phyloP scores from a whole-genome alignment of 164 flowering plant species.

The Vitis amurensis region DNA sequence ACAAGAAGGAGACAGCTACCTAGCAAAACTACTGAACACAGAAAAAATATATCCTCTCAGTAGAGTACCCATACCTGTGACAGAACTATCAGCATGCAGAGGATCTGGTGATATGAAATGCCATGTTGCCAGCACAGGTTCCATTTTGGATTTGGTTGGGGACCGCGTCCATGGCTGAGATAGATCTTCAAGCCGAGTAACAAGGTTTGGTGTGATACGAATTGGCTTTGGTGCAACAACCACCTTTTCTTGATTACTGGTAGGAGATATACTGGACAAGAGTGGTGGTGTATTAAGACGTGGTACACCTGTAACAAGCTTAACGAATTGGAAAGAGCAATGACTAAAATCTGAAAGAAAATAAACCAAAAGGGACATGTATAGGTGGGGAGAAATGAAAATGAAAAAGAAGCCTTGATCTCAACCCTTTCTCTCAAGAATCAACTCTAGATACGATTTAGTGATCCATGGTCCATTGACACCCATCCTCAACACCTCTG shows the following conservation, averaged over 20 bases:
- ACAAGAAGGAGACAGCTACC: not conserved
- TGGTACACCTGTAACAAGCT: slow-evolving; percentile 72
- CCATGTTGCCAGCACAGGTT: slow-evolving; percentile 88
- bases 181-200: slow-evolving; percentile 70
- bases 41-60: slow-evolving; percentile 2
- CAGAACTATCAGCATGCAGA: slow-evolving; percentile 38
- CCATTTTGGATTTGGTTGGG: slow-evolving; percentile 92
- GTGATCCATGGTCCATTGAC: slow-evolving; percentile 94
- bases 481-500: slow-evolving; percentile 73
- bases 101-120: slow-evolving; percentile 63
- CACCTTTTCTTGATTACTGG: slow-evolving; percentile 49
- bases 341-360: slow-evolving; percentile 13
- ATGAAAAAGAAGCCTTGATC: slow-evolving; percentile 2
- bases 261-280: slow-evolving; percentile 38
- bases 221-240: slow-evolving; percentile 81
- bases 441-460: slow-evolving; percentile 93
- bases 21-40: not conserved
- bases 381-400: not conserved
- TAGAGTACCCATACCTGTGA: slow-evolving; percentile 34
- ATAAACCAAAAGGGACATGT: not conserved
- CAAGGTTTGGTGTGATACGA: slow-evolving; percentile 65
- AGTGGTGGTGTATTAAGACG: slow-evolving; percentile 95
- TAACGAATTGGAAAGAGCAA: slow-evolving; percentile 16
- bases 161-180: slow-evolving; percentile 99
- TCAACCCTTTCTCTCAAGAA: slow-evolving; percentile 87